A percentile compares a stretch with the other conserved stretches of the same genome.
Conservation (phyloP, 2,329 filamentous ascomycete genomes). For the Paraconiothyrium brasiliense region DNA sequence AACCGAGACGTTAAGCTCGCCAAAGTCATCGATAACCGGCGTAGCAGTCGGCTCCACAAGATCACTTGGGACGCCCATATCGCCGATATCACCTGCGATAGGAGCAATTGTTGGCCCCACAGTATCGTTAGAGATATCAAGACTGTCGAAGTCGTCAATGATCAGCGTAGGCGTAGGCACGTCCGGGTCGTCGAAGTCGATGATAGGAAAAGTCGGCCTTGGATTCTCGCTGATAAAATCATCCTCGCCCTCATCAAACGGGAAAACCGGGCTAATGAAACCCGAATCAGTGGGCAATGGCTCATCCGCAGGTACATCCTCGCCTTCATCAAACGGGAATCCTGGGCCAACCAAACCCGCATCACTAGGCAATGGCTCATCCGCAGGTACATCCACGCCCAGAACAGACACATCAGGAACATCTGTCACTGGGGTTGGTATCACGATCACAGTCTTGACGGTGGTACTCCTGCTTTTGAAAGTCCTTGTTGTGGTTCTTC, state of each 20-base stretch:
- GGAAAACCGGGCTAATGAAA: not conserved
- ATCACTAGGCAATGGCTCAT: not conserved
- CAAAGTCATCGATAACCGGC: not conserved
- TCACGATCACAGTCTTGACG: not conserved
- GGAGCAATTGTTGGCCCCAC: not conserved
- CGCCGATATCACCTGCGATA: not conserved
- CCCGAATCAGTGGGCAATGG: not conserved
- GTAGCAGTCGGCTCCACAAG: not conserved
- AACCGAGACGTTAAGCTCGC: not conserved
- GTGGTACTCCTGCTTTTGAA: slow-evolving; percentile 1
- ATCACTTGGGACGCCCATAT: not conserved
- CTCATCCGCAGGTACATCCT: not conserved
- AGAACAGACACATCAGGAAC: not conserved
- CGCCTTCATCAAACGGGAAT: not conserved
- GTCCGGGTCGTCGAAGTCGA: too few relatives aligned
- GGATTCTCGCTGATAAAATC: not conserved
- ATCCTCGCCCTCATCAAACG: not conserved
- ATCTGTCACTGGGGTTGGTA: not conserved
- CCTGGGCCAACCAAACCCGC: not conserved
- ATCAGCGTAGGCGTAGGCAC: too few relatives aligned
- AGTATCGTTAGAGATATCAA: not conserved
- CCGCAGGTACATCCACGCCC: not conserved
- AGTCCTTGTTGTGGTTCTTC: not conserved
- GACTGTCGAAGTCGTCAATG: not conserved
- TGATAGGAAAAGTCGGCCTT: not conserved